phyloP scores from a whole-genome alignment of 306 rosid genomes.

The Pterocarpus santalinus region DNA sequence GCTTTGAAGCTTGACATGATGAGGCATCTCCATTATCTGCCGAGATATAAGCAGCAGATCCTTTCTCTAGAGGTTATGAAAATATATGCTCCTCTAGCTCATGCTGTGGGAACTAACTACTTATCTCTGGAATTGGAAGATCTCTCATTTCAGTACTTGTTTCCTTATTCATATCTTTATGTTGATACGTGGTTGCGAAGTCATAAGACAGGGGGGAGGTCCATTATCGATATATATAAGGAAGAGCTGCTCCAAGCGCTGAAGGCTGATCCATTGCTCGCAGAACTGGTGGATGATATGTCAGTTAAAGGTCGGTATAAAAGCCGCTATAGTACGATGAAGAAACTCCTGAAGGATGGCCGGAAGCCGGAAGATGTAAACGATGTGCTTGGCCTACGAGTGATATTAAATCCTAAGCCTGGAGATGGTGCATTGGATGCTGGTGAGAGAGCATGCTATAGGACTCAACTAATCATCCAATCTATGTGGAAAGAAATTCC shows the following conservation, averaged over 20 bases:
- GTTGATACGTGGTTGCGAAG: conserved; percentile 80
- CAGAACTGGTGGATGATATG: conserved; percentile 63
- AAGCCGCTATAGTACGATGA: conserved; percentile 92
- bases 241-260: conserved; percentile 61
- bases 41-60: conserved; percentile 81
- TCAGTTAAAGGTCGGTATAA: conserved; percentile 78
- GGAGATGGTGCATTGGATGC: conserved; percentile 53
- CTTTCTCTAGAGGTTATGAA: conserved; percentile 77
- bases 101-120: conserved; percentile 79
- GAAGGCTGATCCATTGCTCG: conserved; percentile 59
- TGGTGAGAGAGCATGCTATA: conserved; percentile 88
- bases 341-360: conserved; percentile 91
- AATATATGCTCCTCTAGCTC: conserved; percentile 88
- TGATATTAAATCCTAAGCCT: conserved; percentile 69
- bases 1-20: conserved; percentile 79
- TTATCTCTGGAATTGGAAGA: conserved; percentile 86
- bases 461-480: conserved; percentile 62
- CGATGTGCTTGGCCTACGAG: conserved; percentile 85
- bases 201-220: conserved; percentile 63
- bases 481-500: conserved; percentile 88
- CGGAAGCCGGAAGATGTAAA: conserved; percentile 82
- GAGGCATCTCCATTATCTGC: conserved; percentile 78
- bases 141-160: conserved; percentile 77
- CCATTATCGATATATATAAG: conserved; percentile 71
- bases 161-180: conserved; percentile 83